Percentiles rank a stretch among this genome's conserved stretches.
These are phyloP conservation scores for Huiozyma naganishii DNA, from an alignment of 805 yeast species.

Conservation along the genomic window DNA sequence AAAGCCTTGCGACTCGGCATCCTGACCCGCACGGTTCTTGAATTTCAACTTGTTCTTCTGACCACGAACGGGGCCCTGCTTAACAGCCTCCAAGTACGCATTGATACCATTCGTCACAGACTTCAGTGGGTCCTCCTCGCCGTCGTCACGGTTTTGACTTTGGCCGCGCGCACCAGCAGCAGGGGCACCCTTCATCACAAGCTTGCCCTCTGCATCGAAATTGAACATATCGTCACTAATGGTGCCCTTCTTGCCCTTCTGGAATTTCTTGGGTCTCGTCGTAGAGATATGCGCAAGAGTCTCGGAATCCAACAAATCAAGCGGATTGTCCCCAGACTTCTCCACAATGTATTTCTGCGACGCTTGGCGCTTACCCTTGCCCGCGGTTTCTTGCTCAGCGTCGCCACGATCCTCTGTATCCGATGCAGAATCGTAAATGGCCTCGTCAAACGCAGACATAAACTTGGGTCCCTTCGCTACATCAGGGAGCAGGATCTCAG, in stretches of 20 bases:
- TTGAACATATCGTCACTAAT: slow-evolving; percentile 22
- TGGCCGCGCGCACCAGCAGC: neutral
- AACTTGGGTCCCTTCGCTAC: slow-evolving; percentile 37
- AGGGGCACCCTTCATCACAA: slow-evolving; percentile 24
- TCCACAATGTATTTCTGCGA: slow-evolving; percentile 65
- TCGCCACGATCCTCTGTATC: slow-evolving; percentile 46
- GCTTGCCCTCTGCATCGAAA: slow-evolving; percentile 28
- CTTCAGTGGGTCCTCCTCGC: slow-evolving; percentile 38
- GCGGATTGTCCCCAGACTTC: slow-evolving; percentile 56
- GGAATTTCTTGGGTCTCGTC: slow-evolving; percentile 59
- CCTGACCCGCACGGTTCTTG: slow-evolving; percentile 46
- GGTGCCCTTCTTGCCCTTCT: slow-evolving; percentile 21
- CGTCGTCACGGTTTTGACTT: neutral
- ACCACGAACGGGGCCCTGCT: slow-evolving; percentile 88
- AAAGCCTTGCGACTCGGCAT: slow-evolving; percentile 42
- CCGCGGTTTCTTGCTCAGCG: slow-evolving; percentile 10
- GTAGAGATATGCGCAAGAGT: slow-evolving; percentile 84
- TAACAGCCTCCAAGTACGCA: slow-evolving; percentile 90
- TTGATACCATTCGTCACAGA: slow-evolving; percentile 54
- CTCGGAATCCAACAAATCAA: slow-evolving; percentile 78
- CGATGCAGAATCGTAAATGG: slow-evolving; percentile 67
- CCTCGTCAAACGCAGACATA: slow-evolving; percentile 87
- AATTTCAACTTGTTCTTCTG: slow-evolving; percentile 85
- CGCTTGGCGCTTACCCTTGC: slow-evolving; percentile 9
- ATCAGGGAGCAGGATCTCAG: slow-evolving; percentile 9